These are phyloP conservation scores for Mimosa bimucronata DNA, from an alignment of 306 rosid species.

Conservation along the genomic window DNA sequence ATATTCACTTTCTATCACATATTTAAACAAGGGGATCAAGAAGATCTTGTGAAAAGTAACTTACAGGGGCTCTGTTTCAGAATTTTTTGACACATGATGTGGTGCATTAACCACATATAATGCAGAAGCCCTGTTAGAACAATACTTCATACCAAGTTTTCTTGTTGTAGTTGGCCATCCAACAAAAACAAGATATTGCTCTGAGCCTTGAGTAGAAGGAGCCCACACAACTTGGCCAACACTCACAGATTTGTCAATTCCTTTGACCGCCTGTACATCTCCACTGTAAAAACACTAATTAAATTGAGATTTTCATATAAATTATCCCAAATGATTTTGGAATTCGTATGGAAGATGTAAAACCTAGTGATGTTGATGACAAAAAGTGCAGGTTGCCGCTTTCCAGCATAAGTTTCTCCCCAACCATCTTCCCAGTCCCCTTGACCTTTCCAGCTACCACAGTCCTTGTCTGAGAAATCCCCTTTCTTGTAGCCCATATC, in stretches of 20 bases:
- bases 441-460: constrained; percentile 75
- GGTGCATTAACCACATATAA: constrained; percentile 65
- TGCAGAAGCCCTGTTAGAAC: constrained; percentile 83
- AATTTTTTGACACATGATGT: constrained; percentile 44
- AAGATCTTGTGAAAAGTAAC: constrained; percentile 42
- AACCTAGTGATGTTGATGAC: constrained; percentile 66
- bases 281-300: constrained; percentile 55
- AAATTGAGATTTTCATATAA: constrained; percentile 21
- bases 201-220: constrained; percentile 51
- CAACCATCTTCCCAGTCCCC: constrained; percentile 86
- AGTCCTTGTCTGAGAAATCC: constrained; percentile 53
- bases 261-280: constrained; percentile 68
- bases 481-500: constrained; percentile 58
- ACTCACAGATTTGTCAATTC: constrained; percentile 69
- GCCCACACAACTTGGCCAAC: constrained; percentile 95
- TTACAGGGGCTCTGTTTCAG: constrained; percentile 54
- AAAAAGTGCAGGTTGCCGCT: constrained; percentile 78
- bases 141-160: constrained; percentile 86
- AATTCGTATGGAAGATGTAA: constrained; percentile 22
- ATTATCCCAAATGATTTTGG: constrained; percentile 28
- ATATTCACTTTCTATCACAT: background rate
- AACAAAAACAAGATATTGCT: constrained; percentile 74
- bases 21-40: constrained; percentile 1
- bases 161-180: constrained; percentile 77
- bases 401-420: constrained; percentile 91